Conservation (phyloP, 345 rosid species). For the Aquilaria yunnanensis region DNA sequence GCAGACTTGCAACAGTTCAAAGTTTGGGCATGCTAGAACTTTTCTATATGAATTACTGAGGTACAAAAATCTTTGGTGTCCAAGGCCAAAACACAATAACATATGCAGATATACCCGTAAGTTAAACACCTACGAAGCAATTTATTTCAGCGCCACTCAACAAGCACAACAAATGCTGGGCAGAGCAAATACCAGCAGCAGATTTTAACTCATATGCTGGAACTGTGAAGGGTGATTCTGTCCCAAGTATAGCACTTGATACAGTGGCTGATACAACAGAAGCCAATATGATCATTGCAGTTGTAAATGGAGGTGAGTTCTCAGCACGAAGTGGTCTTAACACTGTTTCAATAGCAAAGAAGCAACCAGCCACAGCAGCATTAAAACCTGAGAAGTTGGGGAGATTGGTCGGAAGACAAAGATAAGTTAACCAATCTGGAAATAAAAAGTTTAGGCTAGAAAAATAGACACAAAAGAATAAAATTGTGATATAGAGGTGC, state of each 20-base stretch:
- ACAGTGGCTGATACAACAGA: slow-evolving; percentile 95
- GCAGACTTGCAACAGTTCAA: too few species aligned
- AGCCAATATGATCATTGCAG: slow-evolving; percentile 95
- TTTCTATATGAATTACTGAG: too few species aligned
- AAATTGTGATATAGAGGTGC: too few species aligned
- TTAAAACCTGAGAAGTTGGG: slow-evolving; percentile 64
- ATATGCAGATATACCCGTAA: too few species aligned
- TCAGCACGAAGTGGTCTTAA: slow-evolving; percentile 89
- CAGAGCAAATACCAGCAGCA: slow-evolving; percentile 70
- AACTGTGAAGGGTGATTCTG: slow-evolving; percentile 90
- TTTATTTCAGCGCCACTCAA: background rate
- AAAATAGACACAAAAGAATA: background rate
- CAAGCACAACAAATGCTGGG: background rate
- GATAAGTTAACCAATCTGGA: background rate
- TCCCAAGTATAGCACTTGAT: slow-evolving; percentile 82
- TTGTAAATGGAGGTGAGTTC: slow-evolving; percentile 96
- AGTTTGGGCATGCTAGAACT: too few species aligned
- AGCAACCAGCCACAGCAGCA: slow-evolving; percentile 98
- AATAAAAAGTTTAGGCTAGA: background rate
- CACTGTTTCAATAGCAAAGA: slow-evolving; percentile 96
- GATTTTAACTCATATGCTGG: slow-evolving; percentile 93
- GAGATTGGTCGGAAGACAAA: background rate
- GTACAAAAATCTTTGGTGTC: too few species aligned
- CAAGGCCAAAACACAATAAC: too few species aligned
- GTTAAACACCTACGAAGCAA: too few species aligned